A percentile compares a stretch with the other conserved stretches of the same genome.
Conservation (phyloP, 106 monocot species). For the Ottelia alismoides region DNA sequence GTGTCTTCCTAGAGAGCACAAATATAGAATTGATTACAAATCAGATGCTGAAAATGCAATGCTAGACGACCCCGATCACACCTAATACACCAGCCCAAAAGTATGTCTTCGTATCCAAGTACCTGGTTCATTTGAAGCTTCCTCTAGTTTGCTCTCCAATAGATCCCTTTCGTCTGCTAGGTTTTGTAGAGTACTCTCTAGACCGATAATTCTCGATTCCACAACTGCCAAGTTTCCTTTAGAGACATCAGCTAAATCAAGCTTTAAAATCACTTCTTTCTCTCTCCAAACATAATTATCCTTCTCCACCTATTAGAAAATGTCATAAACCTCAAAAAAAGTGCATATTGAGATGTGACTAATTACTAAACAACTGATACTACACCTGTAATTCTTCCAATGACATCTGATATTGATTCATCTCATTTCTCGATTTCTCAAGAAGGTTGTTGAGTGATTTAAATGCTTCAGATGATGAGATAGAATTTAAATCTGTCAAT, state of each 20-base stretch:
- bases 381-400: slow-evolving; percentile 93
- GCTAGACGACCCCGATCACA: too few relatives aligned
- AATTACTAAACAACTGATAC: background rate
- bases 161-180: slow-evolving; percentile 28
- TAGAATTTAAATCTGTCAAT: slow-evolving; percentile 36
- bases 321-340: background rate
- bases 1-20: slow-evolving; percentile 56
- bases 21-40: background rate
- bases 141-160: slow-evolving; percentile 55
- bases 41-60: background rate
- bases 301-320: slow-evolving; percentile 53
- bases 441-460: slow-evolving; percentile 35
- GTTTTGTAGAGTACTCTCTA: slow-evolving; percentile 48
- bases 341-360: background rate
- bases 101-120: background rate
- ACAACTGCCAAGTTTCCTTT: slow-evolving; percentile 31
- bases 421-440: slow-evolving; percentile 54
- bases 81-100: background rate
- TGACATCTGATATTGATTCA: slow-evolving; percentile 30
- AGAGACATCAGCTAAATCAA: slow-evolving; percentile 60
- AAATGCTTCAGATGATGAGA: slow-evolving; percentile 55
- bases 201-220: slow-evolving; percentile 38
- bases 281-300: slow-evolving; percentile 79
- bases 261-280: slow-evolving; percentile 53
- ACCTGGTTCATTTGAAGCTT: slow-evolving; percentile 82